Evolutionary conservation across 2,329 filamentous ascomycete genomes (phyloP).

Genomic region (Sodiomyces alkalinus): DNA sequence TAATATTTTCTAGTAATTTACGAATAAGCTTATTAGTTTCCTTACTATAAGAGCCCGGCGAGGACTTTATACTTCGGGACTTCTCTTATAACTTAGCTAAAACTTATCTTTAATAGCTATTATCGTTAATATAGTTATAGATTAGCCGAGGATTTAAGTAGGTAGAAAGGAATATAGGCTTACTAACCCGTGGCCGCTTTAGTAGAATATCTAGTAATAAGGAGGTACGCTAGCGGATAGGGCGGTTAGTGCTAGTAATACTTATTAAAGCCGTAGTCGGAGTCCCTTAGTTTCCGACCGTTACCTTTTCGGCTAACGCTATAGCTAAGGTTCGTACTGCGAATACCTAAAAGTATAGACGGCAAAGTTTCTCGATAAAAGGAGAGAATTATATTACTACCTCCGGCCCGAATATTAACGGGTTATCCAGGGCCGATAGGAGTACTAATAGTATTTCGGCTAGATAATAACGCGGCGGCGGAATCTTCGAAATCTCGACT

Average conservation of each 20-base stretch:
- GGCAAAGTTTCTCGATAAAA: slow-evolving; percentile 2
- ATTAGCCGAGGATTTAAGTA: neutral
- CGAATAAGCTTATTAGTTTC: slow-evolving; percentile 2
- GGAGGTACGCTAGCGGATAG: neutral
- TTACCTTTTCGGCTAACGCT: no score
- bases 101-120: slow-evolving; percentile 1
- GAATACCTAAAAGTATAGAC: slow-evolving; percentile 2
- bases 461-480: slow-evolving; percentile 2
- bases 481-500: no score
- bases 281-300: no score
- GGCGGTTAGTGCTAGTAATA: no score
- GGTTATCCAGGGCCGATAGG: slow-evolving; percentile 3
- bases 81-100: slow-evolving; percentile 1
- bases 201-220: slow-evolving; percentile 1
- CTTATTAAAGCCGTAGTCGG: no score
- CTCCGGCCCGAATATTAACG: slow-evolving; percentile 1
- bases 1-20: slow-evolving; percentile 1
- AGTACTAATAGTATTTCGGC: slow-evolving; percentile 2
- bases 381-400: slow-evolving; percentile 1
- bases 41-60: slow-evolving; percentile 1
- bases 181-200: slow-evolving; percentile 2
- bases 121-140: slow-evolving; percentile 1
- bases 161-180: neutral
- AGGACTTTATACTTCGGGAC: neutral
- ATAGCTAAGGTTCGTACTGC: slow-evolving; percentile 1